Base-by-base conservation (phyloP, 1,139 yeast genomes). In the Taiozyma sp. region DNA sequence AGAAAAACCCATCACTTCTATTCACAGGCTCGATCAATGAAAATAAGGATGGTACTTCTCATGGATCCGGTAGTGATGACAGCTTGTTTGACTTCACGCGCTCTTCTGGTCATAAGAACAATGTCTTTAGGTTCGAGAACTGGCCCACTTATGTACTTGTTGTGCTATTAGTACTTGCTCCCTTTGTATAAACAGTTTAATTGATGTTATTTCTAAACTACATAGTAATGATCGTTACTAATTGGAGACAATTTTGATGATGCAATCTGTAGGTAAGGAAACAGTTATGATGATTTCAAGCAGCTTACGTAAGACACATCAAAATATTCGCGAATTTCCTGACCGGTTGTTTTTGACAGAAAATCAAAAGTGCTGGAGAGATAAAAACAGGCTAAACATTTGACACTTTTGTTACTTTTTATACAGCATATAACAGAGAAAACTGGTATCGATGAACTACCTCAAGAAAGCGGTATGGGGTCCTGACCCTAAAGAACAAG, bases 401-500 rank as follows among this genome's bases (percentile, higher is more conserved):
- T 32, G 36, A 32, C 36, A 38, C 28, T n/a, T 36, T 22, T 45
- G 7, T 36, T 9, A 9, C n/a, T n/a, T 28, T 36, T 32, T 36
- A 14, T 32, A 4, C 16, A 12, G 19, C 24, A 16, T 10, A 8
- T 19, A 19, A 4, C 41, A 4, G 41, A 2, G 8, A 38, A 38
- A 19, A 8, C 8, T 3, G 27, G 28, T 8, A 12, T 8, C n/a
- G 8, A 85, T 86, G 92, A 88, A 86, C 58, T 81, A 72, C 62
- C 70, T 91, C 44, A 90, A 88, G 70, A 82, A 83, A 64, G 87
- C 91, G 14, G 82, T 91, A 49, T 91, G 92, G 83, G 97, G 97
- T 2, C 96, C 96, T 0, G 96, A 90, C 67, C 96, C 96, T 47
- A 84, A 84, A 62, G 97, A 91, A 64, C 96, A 90, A 40, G 51